Evolutionary conservation across 1,284 basidiomycete species (phyloP).

Genomic region (Pseudomicrostroma phylloplanum): DNA sequence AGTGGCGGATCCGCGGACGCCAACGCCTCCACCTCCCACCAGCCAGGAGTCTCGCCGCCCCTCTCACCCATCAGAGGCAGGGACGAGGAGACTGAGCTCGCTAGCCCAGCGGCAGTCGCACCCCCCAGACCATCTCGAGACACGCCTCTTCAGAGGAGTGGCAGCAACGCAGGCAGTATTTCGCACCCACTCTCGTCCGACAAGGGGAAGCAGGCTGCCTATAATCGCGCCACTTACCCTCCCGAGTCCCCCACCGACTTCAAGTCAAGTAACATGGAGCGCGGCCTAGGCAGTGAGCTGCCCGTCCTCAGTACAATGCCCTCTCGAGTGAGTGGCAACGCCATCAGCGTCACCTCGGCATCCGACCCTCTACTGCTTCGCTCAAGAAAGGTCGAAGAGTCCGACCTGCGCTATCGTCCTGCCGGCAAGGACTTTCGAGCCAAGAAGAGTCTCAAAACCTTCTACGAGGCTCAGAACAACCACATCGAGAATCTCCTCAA

Average conservation of each 20-base stretch:
- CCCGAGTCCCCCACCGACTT: not conserved
- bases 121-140: not conserved
- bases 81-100: constrained; percentile 10
- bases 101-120: not conserved
- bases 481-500: constrained; percentile 78
- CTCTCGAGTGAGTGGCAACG: not conserved
- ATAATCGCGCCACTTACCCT: not conserved
- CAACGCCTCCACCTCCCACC: constrained; percentile 16
- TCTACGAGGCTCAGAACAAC: constrained; percentile 78
- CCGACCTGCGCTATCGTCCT: constrained; percentile 48
- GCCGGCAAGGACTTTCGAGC: constrained; percentile 34
- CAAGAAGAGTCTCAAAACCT: constrained; percentile 59
- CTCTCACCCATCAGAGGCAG: constrained; percentile 16
- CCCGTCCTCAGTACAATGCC: not conserved
- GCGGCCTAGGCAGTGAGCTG: not conserved
- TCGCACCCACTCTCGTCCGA: not conserved
- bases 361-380: constrained; percentile 54
- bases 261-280: not conserved
- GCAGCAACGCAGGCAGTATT: too few species aligned
- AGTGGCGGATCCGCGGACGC: not conserved
- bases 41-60: constrained; percentile 37
- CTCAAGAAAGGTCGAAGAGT: constrained; percentile 50
- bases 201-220: constrained; percentile 3
- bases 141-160: too few species aligned
- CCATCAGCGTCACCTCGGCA: constrained; percentile 18